Conservation (phyloP, 2,329 filamentous ascomycete genomes). For the Colletotrichum lini region DNA sequence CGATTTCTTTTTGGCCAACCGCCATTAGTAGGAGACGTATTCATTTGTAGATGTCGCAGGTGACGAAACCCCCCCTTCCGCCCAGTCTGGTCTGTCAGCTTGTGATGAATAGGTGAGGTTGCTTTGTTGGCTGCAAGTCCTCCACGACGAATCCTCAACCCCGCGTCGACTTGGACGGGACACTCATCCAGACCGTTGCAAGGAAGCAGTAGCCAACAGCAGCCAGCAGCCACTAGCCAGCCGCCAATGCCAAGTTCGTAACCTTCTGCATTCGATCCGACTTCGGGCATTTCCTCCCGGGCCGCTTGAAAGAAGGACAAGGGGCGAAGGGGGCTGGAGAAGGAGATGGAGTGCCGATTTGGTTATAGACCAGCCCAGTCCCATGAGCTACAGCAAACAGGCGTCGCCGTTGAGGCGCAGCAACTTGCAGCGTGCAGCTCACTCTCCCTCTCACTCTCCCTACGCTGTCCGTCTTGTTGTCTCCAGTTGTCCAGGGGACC, state of each 20-base stretch:
- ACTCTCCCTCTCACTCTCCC: too few species aligned
- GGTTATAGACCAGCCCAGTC: neutral
- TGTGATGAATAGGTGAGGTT: neutral
- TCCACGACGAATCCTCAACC: neutral
- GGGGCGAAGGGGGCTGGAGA: neutral
- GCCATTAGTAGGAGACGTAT: neutral
- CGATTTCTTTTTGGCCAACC: neutral
- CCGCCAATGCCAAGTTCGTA: neutral
- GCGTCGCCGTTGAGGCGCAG: neutral
- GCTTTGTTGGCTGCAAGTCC: neutral
- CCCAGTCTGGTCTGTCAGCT: neutral
- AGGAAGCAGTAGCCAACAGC: too few species aligned
- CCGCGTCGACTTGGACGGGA: neutral
- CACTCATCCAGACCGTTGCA: neutral
- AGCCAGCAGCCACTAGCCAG: too few species aligned
- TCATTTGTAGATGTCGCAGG: too few species aligned
- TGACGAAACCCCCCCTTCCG: neutral
- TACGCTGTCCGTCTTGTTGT: neutral
- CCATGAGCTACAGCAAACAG: conserved; percentile 1
- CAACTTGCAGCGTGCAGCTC: neutral
- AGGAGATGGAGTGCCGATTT: neutral
- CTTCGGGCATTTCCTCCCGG: conserved; percentile 4
- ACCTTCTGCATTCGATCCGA: neutral
- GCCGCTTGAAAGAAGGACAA: neutral
- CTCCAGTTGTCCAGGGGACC: conserved; percentile 1